Conservation (phyloP, 306 rosid genomes). For the Malus asiatica region DNA sequence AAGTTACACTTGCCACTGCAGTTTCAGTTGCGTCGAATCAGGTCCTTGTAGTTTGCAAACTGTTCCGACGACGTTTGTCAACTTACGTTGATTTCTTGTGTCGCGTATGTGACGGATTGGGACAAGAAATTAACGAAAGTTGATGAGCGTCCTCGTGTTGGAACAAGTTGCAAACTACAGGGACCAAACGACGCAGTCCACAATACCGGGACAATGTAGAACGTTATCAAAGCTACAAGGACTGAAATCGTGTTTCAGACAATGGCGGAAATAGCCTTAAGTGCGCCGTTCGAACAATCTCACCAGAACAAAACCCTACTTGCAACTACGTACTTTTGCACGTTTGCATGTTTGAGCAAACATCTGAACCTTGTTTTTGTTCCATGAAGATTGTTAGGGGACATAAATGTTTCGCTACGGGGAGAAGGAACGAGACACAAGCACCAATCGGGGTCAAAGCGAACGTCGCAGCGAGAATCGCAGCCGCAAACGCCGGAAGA, state of each 20-base stretch:
- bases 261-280: too few relatives aligned
- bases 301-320: not conserved
- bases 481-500: slow-evolving; percentile 18
- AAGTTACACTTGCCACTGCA: not conserved
- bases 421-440: slow-evolving; percentile 18
- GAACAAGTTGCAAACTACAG: not conserved
- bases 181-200: too few relatives aligned
- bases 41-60: not conserved
- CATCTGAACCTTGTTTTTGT: slow-evolving; percentile 15
- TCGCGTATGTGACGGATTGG: not conserved
- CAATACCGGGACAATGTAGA: too few relatives aligned
- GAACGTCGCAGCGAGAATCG: not conserved
- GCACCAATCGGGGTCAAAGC: not conserved
- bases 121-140: not conserved
- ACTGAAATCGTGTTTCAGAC: too few relatives aligned
- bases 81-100: not conserved
- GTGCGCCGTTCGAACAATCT: not conserved
- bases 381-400: slow-evolving; percentile 44
- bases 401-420: slow-evolving; percentile 23
- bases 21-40: not conserved
- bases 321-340: too few relatives aligned
- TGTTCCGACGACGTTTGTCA: not conserved
- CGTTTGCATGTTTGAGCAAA: slow-evolving; percentile 5
- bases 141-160: not conserved
- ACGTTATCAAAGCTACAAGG: too few relatives aligned